Evolutionary conservation across 305 asterid genomes (phyloP).

Genomic region (Salvia sclarea): DNA sequence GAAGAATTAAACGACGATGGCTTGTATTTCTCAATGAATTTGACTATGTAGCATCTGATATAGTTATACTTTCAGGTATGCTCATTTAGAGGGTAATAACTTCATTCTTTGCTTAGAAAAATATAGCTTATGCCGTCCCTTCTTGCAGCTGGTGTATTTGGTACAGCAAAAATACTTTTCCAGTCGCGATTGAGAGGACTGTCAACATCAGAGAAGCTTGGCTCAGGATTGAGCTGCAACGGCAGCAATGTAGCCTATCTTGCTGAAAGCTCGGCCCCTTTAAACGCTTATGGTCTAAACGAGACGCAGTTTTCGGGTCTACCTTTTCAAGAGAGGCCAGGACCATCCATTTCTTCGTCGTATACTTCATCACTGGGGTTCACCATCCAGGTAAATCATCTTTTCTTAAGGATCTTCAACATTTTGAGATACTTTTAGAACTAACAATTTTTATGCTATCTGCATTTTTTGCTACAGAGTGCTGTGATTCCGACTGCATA

Average conservation of each 20-base stretch:
- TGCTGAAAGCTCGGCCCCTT: constrained; percentile 48
- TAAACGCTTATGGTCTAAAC: constrained; percentile 44
- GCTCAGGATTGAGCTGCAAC: constrained; percentile 59
- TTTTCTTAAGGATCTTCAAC: neutral
- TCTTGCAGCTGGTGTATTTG: constrained; percentile 60
- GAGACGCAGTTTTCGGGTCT: constrained; percentile 35
- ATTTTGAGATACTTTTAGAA: neutral
- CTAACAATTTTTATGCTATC: neutral
- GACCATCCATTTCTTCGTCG: constrained; percentile 61
- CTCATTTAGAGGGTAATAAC: neutral
- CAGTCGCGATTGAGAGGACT: constrained; percentile 54
- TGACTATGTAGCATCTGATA: constrained; percentile 44
- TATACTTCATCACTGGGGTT: constrained; percentile 56
- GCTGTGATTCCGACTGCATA: constrained; percentile 42
- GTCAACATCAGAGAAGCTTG: constrained; percentile 47
- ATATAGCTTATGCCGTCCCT: neutral
- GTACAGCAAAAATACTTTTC: constrained; percentile 57
- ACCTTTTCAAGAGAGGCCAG: constrained; percentile 52
- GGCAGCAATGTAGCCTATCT: constrained; percentile 58
- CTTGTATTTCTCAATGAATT: constrained; percentile 50
- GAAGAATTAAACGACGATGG: constrained; percentile 42
- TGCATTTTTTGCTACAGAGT: constrained; percentile 1
- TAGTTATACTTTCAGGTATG: constrained; percentile 58
- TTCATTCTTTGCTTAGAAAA: neutral
- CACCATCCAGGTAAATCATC: constrained; percentile 46